Evolutionary conservation across 2,329 filamentous ascomycete species (phyloP).

Genomic region (Aulographum hederae): DNA sequence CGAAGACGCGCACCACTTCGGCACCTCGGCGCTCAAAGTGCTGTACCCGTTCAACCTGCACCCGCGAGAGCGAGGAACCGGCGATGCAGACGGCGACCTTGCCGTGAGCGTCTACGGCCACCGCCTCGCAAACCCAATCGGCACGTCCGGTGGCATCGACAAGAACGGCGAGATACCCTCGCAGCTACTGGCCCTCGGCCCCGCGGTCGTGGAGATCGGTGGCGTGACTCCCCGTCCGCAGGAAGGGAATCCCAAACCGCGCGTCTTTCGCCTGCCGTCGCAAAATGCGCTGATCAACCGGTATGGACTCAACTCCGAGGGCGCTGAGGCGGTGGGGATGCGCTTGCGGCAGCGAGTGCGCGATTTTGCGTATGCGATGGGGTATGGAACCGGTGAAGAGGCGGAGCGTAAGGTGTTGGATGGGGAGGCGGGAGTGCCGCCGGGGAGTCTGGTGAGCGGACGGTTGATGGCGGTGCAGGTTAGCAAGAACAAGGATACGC

Average conservation of each 20-base stretch:
- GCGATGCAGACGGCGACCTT: slow-evolving; percentile 23
- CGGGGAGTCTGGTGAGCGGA: slow-evolving; percentile 61
- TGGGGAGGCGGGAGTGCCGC: slow-evolving; percentile 57
- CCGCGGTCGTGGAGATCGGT: slow-evolving; percentile 79
- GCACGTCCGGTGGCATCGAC: slow-evolving; percentile 88
- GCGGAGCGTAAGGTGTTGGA: slow-evolving; percentile 58
- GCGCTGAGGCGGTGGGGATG: slow-evolving; percentile 72
- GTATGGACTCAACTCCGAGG: slow-evolving; percentile 85
- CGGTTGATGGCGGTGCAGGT: slow-evolving; percentile 78
- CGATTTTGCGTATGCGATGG: slow-evolving; percentile 53
- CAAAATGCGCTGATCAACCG: slow-evolving; percentile 86
- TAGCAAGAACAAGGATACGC: slow-evolving; percentile 90
- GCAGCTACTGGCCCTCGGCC: slow-evolving; percentile 65
- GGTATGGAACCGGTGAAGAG: slow-evolving; percentile 42
- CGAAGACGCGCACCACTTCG: slow-evolving; percentile 80
- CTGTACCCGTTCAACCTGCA: slow-evolving; percentile 61
- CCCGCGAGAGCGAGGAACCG: slow-evolving; percentile 55
- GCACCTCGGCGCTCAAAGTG: slow-evolving; percentile 50
- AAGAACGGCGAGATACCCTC: slow-evolving; percentile 85
- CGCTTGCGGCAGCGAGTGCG: slow-evolving; percentile 61
- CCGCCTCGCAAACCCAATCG: slow-evolving; percentile 67
- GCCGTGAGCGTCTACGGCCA: slow-evolving; percentile 57
- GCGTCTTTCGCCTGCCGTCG: slow-evolving; percentile 71
- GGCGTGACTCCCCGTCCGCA: slow-evolving; percentile 80
- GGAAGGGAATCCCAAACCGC: slow-evolving; percentile 67